Percentiles rank a stretch among this genome's conserved stretches.
Evolutionary conservation across 208 protist genomes (phyloP).

Genomic region (Vickermania spadyakhi): DNA sequence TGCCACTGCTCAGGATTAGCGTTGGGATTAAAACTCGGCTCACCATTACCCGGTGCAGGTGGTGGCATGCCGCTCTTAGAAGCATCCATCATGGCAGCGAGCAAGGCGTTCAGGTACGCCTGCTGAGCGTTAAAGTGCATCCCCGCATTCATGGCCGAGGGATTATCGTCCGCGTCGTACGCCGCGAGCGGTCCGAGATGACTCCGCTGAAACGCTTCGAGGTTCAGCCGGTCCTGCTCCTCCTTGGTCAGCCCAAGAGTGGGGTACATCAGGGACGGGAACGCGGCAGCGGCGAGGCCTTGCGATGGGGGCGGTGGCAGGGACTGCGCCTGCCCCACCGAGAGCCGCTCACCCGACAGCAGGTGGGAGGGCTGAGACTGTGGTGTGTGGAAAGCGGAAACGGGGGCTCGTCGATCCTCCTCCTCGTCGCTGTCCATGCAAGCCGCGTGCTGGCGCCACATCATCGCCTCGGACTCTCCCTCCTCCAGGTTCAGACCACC

Average conservation of each 20-base stretch:
- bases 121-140: not conserved
- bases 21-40: too few species aligned
- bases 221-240: not conserved
- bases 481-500: constrained; percentile 1
- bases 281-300: not conserved
- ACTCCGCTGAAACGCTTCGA: not conserved
- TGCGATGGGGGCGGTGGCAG: not conserved
- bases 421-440: constrained; percentile 1
- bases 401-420: not conserved
- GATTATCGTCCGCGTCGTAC: not conserved
- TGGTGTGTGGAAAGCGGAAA: too few species aligned
- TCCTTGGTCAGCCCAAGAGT: not conserved
- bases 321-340: not conserved
- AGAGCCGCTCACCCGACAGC: not conserved
- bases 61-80: not conserved
- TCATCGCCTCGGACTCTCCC: constrained; percentile 1
- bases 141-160: too few species aligned
- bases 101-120: not conserved
- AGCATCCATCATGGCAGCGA: not conserved
- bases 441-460: constrained; percentile 1
- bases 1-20: too few species aligned
- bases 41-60: too few species aligned
- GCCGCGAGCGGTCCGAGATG: not conserved
- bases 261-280: not conserved
- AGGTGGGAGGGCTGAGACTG: too few species aligned